These are phyloP conservation scores for Funneliformis geosporum DNA, from an alignment of 192 early-diverging fungal species.

Conservation along the genomic window DNA sequence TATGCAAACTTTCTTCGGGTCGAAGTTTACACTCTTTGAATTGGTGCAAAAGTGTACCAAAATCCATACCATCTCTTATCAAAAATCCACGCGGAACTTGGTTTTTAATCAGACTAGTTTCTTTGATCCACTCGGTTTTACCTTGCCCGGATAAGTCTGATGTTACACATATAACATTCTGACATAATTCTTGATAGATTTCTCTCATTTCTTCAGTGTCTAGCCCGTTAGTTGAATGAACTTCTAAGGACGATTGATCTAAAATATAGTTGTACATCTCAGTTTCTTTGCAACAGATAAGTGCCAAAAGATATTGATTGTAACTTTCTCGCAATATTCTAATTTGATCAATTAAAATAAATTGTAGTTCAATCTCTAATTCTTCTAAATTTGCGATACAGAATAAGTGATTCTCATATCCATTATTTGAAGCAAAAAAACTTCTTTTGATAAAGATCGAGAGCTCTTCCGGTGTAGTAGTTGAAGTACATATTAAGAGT, in stretches of 20 bases:
- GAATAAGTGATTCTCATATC: slow-evolving; percentile 15
- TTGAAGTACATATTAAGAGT: slow-evolving; percentile 24
- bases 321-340: neutral
- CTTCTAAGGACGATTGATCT: slow-evolving; percentile 22
- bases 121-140: slow-evolving; percentile 30
- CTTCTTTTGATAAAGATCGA: slow-evolving; percentile 28
- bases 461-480: slow-evolving; percentile 27
- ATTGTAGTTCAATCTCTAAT: slow-evolving; percentile 33
- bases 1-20: slow-evolving; percentile 8
- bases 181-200: slow-evolving; percentile 26
- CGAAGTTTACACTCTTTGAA: neutral
- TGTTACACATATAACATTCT: slow-evolving; percentile 12
- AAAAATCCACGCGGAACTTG: slow-evolving; percentile 1
- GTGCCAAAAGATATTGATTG: slow-evolving; percentile 20
- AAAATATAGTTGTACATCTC: slow-evolving; percentile 29
- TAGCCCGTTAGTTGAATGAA: slow-evolving; percentile 2
- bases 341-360: slow-evolving; percentile 19
- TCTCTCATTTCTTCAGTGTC: neutral
- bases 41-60: neutral
- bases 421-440: slow-evolving; percentile 24
- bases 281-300: slow-evolving; percentile 30
- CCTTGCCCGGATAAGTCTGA: slow-evolving; percentile 29
- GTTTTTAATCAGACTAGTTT: neutral
- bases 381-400: slow-evolving; percentile 34
- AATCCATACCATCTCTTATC: slow-evolving; percentile 21